Percentiles rank a stretch among this genome's conserved stretches.
Conservation (phyloP, 805 yeast species). For the Kodamaea hsintzibuensis region DNA sequence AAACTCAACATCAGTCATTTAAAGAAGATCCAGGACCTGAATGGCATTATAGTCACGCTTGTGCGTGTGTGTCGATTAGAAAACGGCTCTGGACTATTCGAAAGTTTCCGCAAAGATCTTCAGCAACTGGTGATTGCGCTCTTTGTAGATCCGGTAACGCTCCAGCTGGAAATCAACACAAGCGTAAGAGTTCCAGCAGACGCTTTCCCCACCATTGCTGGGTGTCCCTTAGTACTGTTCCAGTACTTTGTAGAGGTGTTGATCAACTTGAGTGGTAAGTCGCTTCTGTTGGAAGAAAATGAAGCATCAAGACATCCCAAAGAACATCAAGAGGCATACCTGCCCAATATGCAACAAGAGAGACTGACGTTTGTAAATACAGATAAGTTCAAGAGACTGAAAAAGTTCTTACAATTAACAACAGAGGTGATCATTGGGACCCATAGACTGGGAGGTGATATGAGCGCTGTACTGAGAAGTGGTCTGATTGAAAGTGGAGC, state of each 20-base stretch:
- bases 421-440: conserved; percentile 83
- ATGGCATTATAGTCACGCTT: conserved; percentile 76
- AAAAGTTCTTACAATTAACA: conserved; percentile 78
- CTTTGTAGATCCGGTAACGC: conserved; percentile 68
- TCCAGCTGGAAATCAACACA: conserved; percentile 58
- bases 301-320: not conserved
- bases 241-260: conserved; percentile 84
- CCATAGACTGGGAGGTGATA: conserved; percentile 45
- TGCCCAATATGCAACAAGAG: conserved; percentile 25
- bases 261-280: conserved; percentile 73
- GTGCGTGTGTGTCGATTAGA: conserved; percentile 74
- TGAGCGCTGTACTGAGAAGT: not conserved
- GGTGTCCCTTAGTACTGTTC: conserved; percentile 70
- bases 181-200: conserved; percentile 77
- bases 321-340: conserved; percentile 13
- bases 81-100: conserved; percentile 57
- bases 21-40: conserved; percentile 64
- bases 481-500: not conserved
- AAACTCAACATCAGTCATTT: conserved; percentile 67
- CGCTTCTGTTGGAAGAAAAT: conserved; percentile 28
- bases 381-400: conserved; percentile 71
- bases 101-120: conserved; percentile 80
- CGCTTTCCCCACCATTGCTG: conserved; percentile 79
- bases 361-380: conserved; percentile 64
- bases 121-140: conserved; percentile 77